phyloP scores from a whole-genome alignment of 2,329 filamentous ascomycete genomes.

The Trichoderma afroharzianum region DNA sequence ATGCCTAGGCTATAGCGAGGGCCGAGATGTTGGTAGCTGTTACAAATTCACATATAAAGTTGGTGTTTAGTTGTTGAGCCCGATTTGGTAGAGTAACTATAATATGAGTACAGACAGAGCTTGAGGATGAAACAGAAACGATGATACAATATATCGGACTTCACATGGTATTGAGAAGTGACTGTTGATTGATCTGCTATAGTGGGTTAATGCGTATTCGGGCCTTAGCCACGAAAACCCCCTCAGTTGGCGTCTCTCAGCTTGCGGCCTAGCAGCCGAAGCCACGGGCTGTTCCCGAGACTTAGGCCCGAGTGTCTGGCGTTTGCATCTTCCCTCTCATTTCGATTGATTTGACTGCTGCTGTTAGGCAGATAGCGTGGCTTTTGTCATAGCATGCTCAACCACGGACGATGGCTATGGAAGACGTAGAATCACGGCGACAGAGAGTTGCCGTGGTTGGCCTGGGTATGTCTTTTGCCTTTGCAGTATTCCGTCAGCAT shows the following conservation, averaged over 20 bases:
- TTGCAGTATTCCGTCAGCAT: neutral
- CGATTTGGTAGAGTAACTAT: neutral
- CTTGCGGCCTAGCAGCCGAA: neutral
- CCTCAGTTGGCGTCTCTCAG: neutral
- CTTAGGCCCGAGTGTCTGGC: neutral
- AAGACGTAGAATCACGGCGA: neutral
- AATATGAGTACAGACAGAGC: neutral
- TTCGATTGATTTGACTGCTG: neutral
- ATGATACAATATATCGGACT: neutral
- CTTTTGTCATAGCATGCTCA: neutral
- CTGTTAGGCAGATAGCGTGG: neutral
- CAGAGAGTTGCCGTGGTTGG: constrained; percentile 27
- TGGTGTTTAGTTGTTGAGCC: neutral
- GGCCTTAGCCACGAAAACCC: neutral
- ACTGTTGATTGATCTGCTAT: neutral
- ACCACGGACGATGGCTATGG: neutral
- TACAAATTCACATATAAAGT: neutral
- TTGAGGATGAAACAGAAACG: neutral
- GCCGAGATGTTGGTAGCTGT: neutral
- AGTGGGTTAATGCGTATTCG: neutral
- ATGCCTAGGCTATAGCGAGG: neutral
- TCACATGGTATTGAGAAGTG: neutral
- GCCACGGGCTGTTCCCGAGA: neutral
- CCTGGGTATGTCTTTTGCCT: constrained; percentile 23
- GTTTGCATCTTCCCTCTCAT: neutral